phyloP scores from a whole-genome alignment of 2,329 filamentous ascomycete species.

The Rutstroemia sp. region DNA sequence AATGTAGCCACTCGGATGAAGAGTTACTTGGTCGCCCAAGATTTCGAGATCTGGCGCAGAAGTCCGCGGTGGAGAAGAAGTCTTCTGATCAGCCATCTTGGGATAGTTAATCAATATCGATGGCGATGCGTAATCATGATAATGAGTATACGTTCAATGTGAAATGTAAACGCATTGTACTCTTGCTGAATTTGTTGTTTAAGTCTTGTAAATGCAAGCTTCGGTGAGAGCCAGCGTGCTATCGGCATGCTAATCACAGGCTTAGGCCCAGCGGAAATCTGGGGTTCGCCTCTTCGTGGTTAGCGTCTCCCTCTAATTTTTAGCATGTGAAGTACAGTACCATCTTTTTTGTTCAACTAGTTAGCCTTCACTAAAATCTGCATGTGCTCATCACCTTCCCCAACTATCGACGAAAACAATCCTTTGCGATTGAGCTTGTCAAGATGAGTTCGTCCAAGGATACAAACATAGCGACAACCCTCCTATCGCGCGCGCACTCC shows the following conservation, averaged over 20 bases:
- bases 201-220: not conserved
- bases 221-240: conserved; percentile 1
- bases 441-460: conserved; percentile 11
- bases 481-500: conserved; percentile 74
- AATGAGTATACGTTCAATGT: not conserved
- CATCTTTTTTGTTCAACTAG: not conserved
- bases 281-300: conserved; percentile 2
- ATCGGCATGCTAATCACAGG: not conserved
- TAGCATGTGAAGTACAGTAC: conserved; percentile 3
- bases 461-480: conserved; percentile 27
- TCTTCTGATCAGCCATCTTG: conserved; percentile 29
- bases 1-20: conserved; percentile 65
- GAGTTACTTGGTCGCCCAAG: conserved; percentile 63
- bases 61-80: conserved; percentile 29
- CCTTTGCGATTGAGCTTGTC: too few species aligned
- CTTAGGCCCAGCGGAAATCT: not conserved
- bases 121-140: not conserved
- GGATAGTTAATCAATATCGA: not conserved
- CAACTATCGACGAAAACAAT: conserved; percentile 9
- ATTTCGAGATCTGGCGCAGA: conserved; percentile 73
- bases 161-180: not conserved
- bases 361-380: too few species aligned
- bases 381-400: too few species aligned
- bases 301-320: not conserved
- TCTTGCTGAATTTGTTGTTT: not conserved